Conservation (phyloP, 345 rosid species). For the Mallotus nudiflorus region DNA sequence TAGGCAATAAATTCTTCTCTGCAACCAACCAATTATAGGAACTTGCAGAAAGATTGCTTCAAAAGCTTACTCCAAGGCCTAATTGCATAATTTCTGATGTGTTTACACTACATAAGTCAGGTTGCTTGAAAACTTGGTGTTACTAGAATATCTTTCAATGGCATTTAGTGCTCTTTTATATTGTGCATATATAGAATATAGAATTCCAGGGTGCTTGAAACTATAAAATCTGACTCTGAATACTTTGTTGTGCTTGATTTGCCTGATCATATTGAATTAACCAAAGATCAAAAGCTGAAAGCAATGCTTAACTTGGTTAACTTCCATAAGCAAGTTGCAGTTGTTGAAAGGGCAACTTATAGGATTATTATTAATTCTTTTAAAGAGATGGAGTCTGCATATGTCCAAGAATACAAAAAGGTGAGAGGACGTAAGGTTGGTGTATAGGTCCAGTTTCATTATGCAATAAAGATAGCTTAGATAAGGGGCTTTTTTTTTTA, state of each 20-base stretch:
- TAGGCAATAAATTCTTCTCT: too few species aligned
- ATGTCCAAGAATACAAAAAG: conserved; percentile 1
- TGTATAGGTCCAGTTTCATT: conserved; percentile 23
- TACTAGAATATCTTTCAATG: conserved; percentile 33
- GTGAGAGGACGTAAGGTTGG: conserved; percentile 8
- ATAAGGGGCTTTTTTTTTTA: too few species aligned
- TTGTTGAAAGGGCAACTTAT: neutral
- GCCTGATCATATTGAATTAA: conserved; percentile 12
- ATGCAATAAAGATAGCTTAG: conserved; percentile 11
- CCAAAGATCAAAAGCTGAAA: neutral
- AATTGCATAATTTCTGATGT: conserved; percentile 45
- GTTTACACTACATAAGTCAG: conserved; percentile 25
- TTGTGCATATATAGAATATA: neutral
- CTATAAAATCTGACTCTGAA: neutral
- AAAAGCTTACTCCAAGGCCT: too few species aligned
- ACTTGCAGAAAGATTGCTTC: too few species aligned
- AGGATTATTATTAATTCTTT: conserved; percentile 19
- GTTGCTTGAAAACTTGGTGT: conserved; percentile 18
- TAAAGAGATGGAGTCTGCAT: conserved; percentile 18
- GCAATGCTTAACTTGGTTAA: conserved; percentile 18
- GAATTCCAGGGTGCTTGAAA: neutral
- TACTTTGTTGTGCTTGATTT: conserved; percentile 12
- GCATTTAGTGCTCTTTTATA: conserved; percentile 17
- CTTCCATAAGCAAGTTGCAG: neutral
- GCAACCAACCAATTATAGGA: too few species aligned